Conservation (phyloP, 2,329 filamentous ascomycete genomes). For the Fusarium tuaranense region DNA sequence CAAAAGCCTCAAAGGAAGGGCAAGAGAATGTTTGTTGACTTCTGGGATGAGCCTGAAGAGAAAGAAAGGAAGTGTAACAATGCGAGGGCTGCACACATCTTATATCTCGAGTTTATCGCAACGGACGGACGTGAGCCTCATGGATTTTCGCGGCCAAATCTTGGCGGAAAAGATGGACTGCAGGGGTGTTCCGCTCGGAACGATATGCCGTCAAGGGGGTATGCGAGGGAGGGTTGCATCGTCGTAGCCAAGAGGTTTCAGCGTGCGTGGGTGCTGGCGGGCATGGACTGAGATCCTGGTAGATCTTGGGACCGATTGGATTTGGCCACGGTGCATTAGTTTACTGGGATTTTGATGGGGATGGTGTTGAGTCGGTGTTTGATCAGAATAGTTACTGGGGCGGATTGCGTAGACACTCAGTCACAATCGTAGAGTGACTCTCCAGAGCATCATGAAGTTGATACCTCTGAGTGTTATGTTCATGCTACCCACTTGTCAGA, state of each 20-base stretch:
- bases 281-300: constrained; percentile 8
- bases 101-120: constrained; percentile 24
- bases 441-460: neutral
- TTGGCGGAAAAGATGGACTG: constrained; percentile 15
- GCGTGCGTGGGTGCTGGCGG: constrained; percentile 8
- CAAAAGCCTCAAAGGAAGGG: constrained; percentile 31
- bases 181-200: constrained; percentile 23
- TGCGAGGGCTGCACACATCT: constrained; percentile 5
- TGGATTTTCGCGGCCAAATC: constrained; percentile 14
- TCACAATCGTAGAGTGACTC: too few relatives aligned
- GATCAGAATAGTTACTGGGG: too few relatives aligned
- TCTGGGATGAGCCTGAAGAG: constrained; percentile 44
- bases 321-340: neutral
- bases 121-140: constrained; percentile 23
- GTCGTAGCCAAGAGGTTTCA: constrained; percentile 36
- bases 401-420: too few relatives aligned
- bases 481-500: neutral
- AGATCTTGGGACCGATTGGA: constrained; percentile 20
- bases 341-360: neutral
- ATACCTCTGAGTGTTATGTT: neutral
- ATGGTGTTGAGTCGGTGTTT: neutral
- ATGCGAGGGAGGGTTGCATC: constrained; percentile 26
- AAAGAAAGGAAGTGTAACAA: constrained; percentile 9
- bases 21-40: constrained; percentile 44
- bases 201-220: constrained; percentile 31